Conservation (phyloP, 192 early-diverging fungal genomes). For the Phycomyces nitens region DNA sequence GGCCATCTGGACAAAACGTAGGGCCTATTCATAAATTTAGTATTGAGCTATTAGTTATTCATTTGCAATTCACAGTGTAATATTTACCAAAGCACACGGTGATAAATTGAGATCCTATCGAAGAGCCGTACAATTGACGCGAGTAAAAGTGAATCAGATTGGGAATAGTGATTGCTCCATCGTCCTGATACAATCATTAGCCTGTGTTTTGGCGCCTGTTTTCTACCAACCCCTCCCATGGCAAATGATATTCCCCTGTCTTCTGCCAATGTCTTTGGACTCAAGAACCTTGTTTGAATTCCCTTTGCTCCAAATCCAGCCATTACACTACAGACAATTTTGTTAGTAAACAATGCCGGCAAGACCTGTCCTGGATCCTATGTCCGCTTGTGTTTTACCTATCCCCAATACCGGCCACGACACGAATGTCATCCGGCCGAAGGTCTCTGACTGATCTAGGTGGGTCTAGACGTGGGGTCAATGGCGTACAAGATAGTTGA, state of each 20-base stretch:
- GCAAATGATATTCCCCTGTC: conserved; percentile 52
- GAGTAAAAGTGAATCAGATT: conserved; percentile 47
- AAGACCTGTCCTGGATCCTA: no score
- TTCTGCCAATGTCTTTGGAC: conserved; percentile 34
- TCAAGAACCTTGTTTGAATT: conserved; percentile 16
- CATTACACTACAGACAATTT: conserved; percentile 38
- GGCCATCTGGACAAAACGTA: conserved; percentile 26
- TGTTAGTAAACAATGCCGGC: neutral
- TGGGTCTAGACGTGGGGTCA: neutral
- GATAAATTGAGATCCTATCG: conserved; percentile 44
- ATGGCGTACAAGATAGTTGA: neutral
- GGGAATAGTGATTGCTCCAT: conserved; percentile 35
- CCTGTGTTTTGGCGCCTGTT: neutral
- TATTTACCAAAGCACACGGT: conserved; percentile 50
- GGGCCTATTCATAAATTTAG: neutral
- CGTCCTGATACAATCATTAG: conserved; percentile 19
- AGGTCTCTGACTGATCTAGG: neutral
- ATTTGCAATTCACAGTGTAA: neutral
- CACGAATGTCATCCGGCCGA: conserved; percentile 9
- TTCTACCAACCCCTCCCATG: conserved; percentile 45
- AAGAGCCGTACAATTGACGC: conserved; percentile 37
- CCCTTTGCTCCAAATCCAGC: conserved; percentile 54
- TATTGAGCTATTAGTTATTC: neutral
- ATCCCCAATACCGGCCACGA: conserved; percentile 13
- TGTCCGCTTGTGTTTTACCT: conserved; percentile 2